These are phyloP conservation scores for Aspergillus puulaauensis DNA, from an alignment of 2,329 filamentous ascomycete species.

Conservation along the genomic window DNA sequence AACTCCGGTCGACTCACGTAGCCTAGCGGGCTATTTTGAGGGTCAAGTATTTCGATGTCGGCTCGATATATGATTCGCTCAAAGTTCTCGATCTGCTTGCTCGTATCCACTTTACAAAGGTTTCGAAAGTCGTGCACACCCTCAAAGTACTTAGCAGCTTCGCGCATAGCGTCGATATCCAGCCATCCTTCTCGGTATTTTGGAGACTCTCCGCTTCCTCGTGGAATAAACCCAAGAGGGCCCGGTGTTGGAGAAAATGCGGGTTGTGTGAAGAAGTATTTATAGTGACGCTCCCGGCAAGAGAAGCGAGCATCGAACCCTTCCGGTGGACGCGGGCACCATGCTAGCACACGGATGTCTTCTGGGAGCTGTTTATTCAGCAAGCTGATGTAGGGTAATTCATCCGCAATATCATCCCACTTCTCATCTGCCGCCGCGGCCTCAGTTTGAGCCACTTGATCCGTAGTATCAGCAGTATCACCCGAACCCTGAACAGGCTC, in stretches of 20 bases:
- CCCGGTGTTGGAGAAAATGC: constrained; percentile 70
- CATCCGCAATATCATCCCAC: constrained; percentile 71
- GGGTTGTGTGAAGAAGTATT: constrained; percentile 97
- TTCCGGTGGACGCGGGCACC: constrained; percentile 79
- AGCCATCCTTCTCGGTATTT: constrained; percentile 70
- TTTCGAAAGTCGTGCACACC: constrained; percentile 94
- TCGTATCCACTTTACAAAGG: constrained; percentile 89
- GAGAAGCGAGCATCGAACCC: constrained; percentile 90
- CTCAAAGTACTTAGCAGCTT: constrained; percentile 75
- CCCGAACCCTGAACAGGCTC: constrained; percentile 8
- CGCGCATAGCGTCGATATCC: constrained; percentile 81
- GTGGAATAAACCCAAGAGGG: constrained; percentile 48
- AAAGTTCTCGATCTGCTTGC: constrained; percentile 87
- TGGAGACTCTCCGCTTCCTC: constrained; percentile 18
- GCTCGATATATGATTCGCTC: constrained; percentile 75
- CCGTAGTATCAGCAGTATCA: constrained; percentile 16
- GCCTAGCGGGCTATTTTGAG: constrained; percentile 53
- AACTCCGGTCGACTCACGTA: constrained; percentile 55
- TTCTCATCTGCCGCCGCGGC: constrained; percentile 36
- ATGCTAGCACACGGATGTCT: constrained; percentile 87
- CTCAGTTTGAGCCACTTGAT: constrained; percentile 16
- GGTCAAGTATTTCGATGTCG: constrained; percentile 69
- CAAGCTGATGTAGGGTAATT: constrained; percentile 78
- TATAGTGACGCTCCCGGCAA: constrained; percentile 86
- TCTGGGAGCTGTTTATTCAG: constrained; percentile 85